Conservation (phyloP, 2,329 filamentous ascomycete species). For the Blumeria graminis region DNA sequence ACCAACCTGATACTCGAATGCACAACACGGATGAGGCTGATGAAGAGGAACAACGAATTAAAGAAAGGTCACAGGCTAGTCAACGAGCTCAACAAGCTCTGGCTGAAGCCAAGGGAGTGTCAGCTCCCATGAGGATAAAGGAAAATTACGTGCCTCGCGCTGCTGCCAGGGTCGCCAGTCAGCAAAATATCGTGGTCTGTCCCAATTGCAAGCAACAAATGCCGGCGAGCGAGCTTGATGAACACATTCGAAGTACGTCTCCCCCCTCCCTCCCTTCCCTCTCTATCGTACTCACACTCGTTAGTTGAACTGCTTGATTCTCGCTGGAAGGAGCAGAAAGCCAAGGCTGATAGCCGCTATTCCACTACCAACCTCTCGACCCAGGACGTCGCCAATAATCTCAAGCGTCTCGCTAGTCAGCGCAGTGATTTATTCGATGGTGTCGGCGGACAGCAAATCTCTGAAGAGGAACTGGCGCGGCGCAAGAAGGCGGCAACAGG, state of each 20-base stretch:
- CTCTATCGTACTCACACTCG: conserved; percentile 5
- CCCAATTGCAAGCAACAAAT: conserved; percentile 87
- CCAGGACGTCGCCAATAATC: conserved; percentile 71
- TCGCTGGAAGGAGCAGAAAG: conserved; percentile 85
- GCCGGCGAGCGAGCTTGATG: conserved; percentile 63
- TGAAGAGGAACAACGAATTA: conserved; percentile 37
- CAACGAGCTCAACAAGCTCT: conserved; percentile 50
- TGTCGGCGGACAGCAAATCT: conserved; percentile 40
- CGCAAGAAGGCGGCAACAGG: conserved; percentile 51
- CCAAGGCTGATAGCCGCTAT: conserved; percentile 64
- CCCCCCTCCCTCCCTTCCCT: neutral
- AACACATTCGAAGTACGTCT: conserved; percentile 63
- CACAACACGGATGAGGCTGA: conserved; percentile 24
- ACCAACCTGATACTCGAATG: conserved; percentile 14
- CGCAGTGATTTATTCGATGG: conserved; percentile 69
- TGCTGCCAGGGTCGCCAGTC: conserved; percentile 44
- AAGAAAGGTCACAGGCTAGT: conserved; percentile 34
- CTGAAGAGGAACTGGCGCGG: conserved; percentile 48
- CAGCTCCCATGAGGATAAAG: conserved; percentile 64
- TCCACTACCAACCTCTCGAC: conserved; percentile 71
- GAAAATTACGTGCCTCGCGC: conserved; percentile 80
- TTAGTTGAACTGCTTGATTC: conserved; percentile 72
- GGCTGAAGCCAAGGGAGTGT: conserved; percentile 46
- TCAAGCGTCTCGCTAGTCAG: conserved; percentile 83
- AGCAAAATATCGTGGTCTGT: conserved; percentile 46